Conservation (phyloP, 73 alveolate genomes). For the Paramecium sexaurelia region DNA sequence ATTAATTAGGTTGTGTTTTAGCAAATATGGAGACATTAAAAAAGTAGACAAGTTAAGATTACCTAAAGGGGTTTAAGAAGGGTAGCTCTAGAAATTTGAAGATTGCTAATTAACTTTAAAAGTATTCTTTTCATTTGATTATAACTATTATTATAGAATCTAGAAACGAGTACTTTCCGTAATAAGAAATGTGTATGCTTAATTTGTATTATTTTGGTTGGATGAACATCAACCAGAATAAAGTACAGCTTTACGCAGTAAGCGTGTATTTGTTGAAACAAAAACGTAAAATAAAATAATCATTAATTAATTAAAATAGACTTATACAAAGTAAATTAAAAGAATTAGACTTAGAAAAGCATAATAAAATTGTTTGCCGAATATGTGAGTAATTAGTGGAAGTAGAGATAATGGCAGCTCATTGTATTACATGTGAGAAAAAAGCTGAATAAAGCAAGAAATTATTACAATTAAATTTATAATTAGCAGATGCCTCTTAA, state of each 20-base stretch:
- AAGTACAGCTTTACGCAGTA: slow-evolving; percentile 22
- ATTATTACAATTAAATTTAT: slow-evolving; percentile 19
- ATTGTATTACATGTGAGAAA: slow-evolving; percentile 39
- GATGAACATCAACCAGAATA: slow-evolving; percentile 18
- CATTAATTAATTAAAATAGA: slow-evolving; percentile 13
- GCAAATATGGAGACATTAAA: background rate
- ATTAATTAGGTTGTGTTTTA: background rate
- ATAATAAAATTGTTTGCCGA: slow-evolving; percentile 22
- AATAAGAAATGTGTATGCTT: background rate
- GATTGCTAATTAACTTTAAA: slow-evolving; percentile 12
- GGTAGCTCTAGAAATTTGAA: slow-evolving; percentile 44
- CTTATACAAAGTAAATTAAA: slow-evolving; percentile 5
- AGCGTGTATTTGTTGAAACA: background rate
- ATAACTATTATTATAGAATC: background rate
- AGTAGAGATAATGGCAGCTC: slow-evolving; percentile 43
- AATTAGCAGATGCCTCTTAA: slow-evolving; percentile 19
- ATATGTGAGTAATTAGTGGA: slow-evolving; percentile 40
- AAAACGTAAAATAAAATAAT: slow-evolving; percentile 9
- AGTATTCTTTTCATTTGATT: background rate
- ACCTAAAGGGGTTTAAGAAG: background rate
- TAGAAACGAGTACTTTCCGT: slow-evolving; percentile 25
- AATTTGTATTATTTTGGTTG: background rate
- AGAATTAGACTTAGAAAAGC: slow-evolving; percentile 8
- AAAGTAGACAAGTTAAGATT: background rate
- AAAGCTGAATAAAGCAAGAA: slow-evolving; percentile 23